These are phyloP conservation scores for Lichenothelia convexa DNA, from an alignment of 495 filamentous ascomycete species.

Conservation along the genomic window DNA sequence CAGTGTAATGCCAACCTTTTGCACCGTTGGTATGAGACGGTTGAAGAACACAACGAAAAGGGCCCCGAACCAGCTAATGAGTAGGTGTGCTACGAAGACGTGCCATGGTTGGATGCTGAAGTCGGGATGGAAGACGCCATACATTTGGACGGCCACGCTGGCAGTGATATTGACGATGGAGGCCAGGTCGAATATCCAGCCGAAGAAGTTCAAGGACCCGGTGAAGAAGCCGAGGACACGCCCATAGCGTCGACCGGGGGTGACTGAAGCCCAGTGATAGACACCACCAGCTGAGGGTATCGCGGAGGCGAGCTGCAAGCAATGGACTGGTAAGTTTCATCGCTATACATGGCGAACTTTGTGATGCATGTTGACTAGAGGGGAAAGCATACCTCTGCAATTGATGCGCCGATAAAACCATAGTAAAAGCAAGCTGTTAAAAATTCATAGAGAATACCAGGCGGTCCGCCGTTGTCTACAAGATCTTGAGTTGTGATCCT, in stretches of 20 bases:
- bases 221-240: conserved; percentile 57
- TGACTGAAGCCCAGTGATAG: conserved; percentile 72
- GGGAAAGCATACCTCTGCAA: conserved; percentile 27
- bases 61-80: conserved; percentile 49
- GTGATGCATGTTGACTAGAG: neutral
- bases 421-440: conserved; percentile 27
- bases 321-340: conserved; percentile 17
- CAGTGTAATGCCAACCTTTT: conserved; percentile 48
- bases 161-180: conserved; percentile 49
- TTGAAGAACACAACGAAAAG: conserved; percentile 52
- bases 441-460: conserved; percentile 1
- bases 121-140: conserved; percentile 47
- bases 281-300: conserved; percentile 70
- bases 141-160: conserved; percentile 54
- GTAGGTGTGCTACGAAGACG: conserved; percentile 50
- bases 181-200: conserved; percentile 52
- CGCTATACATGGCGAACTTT: neutral
- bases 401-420: conserved; percentile 29
- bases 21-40: conserved; percentile 42
- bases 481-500: no score
- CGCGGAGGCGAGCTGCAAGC: conserved; percentile 55
- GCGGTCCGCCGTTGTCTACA: neutral
- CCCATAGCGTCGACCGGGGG: conserved; percentile 49
- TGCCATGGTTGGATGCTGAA: conserved; percentile 51
- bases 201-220: conserved; percentile 52